Conservation (phyloP, 2,329 filamentous ascomycete genomes). For the Sporothrix variecibatus region DNA sequence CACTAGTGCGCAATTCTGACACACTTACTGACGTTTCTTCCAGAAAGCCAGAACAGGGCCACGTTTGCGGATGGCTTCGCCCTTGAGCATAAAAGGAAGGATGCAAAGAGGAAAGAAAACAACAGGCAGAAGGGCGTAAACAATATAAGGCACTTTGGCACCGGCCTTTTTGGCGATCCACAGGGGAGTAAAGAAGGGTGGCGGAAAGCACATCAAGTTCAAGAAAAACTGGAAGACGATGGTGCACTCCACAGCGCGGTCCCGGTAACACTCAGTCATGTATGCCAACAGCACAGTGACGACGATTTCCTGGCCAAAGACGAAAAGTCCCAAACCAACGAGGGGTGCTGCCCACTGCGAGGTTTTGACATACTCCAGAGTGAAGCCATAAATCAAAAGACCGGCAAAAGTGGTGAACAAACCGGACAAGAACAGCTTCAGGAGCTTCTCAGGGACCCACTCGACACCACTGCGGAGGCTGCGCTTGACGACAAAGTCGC, state of each 20-base stretch:
- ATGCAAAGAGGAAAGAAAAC: constrained; percentile 27
- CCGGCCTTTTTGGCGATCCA: constrained; percentile 27
- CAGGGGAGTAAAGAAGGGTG: constrained; percentile 30
- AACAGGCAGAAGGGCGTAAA: constrained; percentile 27
- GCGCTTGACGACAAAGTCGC: constrained; percentile 28
- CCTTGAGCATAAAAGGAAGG: constrained; percentile 29
- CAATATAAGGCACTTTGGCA: constrained; percentile 28
- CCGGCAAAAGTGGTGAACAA: constrained; percentile 19
- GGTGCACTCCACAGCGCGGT: constrained; percentile 27
- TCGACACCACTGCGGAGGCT: constrained; percentile 17
- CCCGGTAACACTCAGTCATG: constrained; percentile 31
- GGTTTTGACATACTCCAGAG: constrained; percentile 24
- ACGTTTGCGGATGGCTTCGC: constrained; percentile 24
- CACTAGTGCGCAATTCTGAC: no score
- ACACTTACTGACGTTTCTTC: not conserved
- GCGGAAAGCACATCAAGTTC: constrained; percentile 30
- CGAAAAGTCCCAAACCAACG: constrained; percentile 23
- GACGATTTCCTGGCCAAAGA: constrained; percentile 29
- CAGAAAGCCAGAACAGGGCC: not conserved
- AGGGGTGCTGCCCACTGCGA: constrained; percentile 24
- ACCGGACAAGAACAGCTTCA: constrained; percentile 25
- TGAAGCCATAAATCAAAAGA: constrained; percentile 28
- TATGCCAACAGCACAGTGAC: constrained; percentile 30
- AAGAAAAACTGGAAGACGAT: constrained; percentile 32
- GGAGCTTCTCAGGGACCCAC: constrained; percentile 29